Evolutionary conservation across 1,139 yeast species (phyloP).

Genomic region (Scheffersomyces illinoinensis): DNA sequence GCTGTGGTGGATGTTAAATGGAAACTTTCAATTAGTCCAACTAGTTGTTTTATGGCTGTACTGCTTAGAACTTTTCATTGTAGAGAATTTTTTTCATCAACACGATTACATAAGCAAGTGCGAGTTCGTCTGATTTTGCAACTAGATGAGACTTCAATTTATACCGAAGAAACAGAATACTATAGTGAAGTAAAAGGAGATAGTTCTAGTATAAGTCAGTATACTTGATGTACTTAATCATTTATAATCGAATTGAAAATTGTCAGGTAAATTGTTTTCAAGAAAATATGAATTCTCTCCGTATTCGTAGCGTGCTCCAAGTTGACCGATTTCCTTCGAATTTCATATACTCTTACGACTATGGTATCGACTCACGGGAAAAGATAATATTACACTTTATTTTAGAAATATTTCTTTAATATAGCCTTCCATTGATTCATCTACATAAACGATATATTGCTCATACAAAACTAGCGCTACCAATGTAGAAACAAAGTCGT

Average conservation of each 20-base stretch:
- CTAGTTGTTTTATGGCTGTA: neutral
- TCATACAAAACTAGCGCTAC: neutral
- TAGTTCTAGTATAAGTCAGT: too few species aligned
- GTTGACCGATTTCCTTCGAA: neutral
- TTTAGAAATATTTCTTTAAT: too few species aligned
- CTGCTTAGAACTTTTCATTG: neutral
- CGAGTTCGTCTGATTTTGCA: neutral
- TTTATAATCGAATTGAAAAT: too few species aligned
- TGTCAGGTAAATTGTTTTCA: too few species aligned
- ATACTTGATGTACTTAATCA: too few species aligned
- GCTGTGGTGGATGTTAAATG: neutral
- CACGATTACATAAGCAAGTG: neutral
- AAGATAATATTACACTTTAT: neutral
- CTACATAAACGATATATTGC: neutral
- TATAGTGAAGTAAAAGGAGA: neutral
- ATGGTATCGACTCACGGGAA: too few species aligned
- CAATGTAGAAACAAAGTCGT: slow-evolving; percentile 2
- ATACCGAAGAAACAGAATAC: neutral
- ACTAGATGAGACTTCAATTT: neutral
- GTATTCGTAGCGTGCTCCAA: neutral
- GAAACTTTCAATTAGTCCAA: neutral
- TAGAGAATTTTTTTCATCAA: neutral
- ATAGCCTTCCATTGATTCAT: neutral
- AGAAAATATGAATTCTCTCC: neutral
- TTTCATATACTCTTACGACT: neutral